Evolutionary conservation across 345 rosid species (phyloP).

Genomic region (Atalantia buxifolia): DNA sequence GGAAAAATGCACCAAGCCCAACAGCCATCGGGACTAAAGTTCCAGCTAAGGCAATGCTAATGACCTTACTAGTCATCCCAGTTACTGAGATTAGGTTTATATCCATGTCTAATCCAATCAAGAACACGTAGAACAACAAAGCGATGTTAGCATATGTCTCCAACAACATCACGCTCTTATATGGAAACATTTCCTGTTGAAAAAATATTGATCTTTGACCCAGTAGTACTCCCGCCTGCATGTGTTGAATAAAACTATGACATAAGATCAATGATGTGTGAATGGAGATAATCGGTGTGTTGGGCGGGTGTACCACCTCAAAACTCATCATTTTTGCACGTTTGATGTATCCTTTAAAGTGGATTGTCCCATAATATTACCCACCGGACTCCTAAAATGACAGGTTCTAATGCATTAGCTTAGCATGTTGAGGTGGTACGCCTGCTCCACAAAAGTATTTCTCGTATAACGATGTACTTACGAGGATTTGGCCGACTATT

Average conservation of each 20-base stretch:
- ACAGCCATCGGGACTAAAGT: constrained; percentile 28
- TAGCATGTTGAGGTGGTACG: background rate
- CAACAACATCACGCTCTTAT: constrained; percentile 7
- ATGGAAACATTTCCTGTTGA: background rate
- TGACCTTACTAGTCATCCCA: constrained; percentile 11
- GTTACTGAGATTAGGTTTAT: constrained; percentile 27
- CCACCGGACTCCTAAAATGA: background rate
- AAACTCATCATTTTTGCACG: too few relatives aligned
- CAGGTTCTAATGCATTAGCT: background rate
- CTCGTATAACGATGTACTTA: background rate
- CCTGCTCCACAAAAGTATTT: background rate
- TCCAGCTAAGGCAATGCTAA: constrained; percentile 36
- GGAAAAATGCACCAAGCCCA: constrained; percentile 34
- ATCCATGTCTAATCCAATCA: constrained; percentile 63
- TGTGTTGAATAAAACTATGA: too few relatives aligned
- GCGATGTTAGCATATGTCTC: constrained; percentile 56
- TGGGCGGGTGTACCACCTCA: background rate
- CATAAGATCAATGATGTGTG: background rate
- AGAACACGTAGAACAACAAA: constrained; percentile 48
- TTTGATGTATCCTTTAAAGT: too few relatives aligned
- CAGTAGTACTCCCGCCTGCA: background rate
- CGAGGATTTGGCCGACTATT: background rate
- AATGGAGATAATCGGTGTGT: background rate
- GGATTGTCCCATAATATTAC: too few relatives aligned
- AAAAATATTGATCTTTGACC: background rate